Evolutionary conservation across 768 basidiomycete genomes (phyloP).

Genomic region (Hygrophorus russula): DNA sequence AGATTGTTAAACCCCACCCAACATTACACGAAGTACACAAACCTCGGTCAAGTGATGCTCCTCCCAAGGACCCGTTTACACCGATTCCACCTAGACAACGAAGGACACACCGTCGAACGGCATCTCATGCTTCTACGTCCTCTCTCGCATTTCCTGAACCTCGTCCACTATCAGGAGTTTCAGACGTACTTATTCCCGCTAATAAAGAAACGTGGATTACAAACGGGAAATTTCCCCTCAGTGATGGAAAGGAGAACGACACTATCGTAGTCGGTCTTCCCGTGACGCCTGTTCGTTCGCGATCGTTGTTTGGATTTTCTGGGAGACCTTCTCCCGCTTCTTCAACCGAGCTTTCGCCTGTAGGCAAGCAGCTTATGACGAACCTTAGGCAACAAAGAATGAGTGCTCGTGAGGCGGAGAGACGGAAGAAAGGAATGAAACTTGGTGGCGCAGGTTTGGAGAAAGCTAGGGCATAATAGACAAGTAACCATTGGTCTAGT

Average conservation of each 20-base stretch:
- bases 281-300: slow-evolving; percentile 31
- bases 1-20: slow-evolving; percentile 15
- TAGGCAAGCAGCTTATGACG: slow-evolving; percentile 57
- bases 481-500: no score
- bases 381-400: slow-evolving; percentile 41
- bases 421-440: background rate
- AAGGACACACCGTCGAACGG: slow-evolving; percentile 15
- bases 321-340: slow-evolving; percentile 47
- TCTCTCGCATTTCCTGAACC: slow-evolving; percentile 8
- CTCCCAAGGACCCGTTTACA: slow-evolving; percentile 18
- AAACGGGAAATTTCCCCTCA: background rate
- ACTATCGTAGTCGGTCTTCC: slow-evolving; percentile 16
- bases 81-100: slow-evolving; percentile 20
- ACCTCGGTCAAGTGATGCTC: slow-evolving; percentile 11
- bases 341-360: slow-evolving; percentile 64
- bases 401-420: slow-evolving; percentile 22
- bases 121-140: slow-evolving; percentile 17
- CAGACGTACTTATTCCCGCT: background rate
- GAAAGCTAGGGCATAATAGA: no score
- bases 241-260: slow-evolving; percentile 7
- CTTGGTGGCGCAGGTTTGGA: no score
- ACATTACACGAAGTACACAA: slow-evolving; percentile 14
- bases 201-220: background rate
- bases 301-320: background rate
- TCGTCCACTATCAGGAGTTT: background rate